A percentile compares a stretch with the other conserved stretches of the same genome.
Conservation (phyloP, 768 basidiomycete species). For the Punctularia strigosozonata region DNA sequence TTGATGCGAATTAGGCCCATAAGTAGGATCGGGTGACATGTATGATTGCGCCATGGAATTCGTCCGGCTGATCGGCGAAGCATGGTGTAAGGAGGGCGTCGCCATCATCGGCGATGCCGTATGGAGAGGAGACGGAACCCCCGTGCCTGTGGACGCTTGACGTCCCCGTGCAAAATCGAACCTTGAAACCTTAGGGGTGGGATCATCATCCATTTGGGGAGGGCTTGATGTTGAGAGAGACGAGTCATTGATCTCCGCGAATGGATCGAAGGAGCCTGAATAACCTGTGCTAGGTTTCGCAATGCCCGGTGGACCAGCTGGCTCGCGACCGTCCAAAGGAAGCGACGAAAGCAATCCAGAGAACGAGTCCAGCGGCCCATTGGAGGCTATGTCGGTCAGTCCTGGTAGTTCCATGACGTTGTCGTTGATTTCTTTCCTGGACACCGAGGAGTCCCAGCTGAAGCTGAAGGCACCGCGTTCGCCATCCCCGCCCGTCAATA, state of each 20-base stretch:
- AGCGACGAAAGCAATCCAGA: constrained; percentile 39
- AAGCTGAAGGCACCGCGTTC: constrained; percentile 71
- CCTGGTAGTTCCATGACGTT: too few relatives aligned
- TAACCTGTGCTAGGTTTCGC: constrained; percentile 44
- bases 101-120: constrained; percentile 40
- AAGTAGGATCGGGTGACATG: constrained; percentile 20
- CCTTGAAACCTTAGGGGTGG: constrained; percentile 56
- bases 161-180: constrained; percentile 74
- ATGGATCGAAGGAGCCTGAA: constrained; percentile 72
- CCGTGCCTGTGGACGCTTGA: constrained; percentile 41
- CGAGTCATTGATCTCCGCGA: constrained; percentile 46
- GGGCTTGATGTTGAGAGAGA: constrained; percentile 17
- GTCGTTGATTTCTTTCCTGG: too few relatives aligned
- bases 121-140: constrained; percentile 52
- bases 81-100: constrained; percentile 31
- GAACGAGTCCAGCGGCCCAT: constrained; percentile 61
- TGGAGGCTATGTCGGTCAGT: too few relatives aligned
- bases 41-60: constrained; percentile 40
- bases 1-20: constrained; percentile 24
- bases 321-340: constrained; percentile 15
- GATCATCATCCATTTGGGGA: constrained; percentile 46
- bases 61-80: too few relatives aligned
- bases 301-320: constrained; percentile 40
- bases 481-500: constrained; percentile 50
- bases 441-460: constrained; percentile 76